phyloP scores from a whole-genome alignment of 352 stramenopile species.

The Phytophthora fragariaefolia region DNA sequence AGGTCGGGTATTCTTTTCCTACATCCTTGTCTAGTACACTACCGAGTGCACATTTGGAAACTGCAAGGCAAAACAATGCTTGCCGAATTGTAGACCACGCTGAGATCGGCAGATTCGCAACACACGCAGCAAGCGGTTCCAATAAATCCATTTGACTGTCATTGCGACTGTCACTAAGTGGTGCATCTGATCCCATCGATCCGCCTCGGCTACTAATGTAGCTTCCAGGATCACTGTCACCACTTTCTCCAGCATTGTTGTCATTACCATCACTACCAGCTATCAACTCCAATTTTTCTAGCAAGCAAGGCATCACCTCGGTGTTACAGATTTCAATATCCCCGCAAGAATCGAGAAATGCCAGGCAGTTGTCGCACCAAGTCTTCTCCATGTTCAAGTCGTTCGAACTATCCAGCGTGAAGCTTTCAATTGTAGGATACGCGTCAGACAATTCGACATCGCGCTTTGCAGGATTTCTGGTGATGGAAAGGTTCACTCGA shows the following conservation, averaged over 20 bases:
- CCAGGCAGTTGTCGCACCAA: constrained; percentile 16
- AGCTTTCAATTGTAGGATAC: constrained; percentile 29
- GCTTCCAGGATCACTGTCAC: background rate
- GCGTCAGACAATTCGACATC: constrained; percentile 32
- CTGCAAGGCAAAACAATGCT: constrained; percentile 15
- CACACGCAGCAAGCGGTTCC: constrained; percentile 10
- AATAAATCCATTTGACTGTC: constrained; percentile 17
- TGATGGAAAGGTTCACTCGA: constrained; percentile 32
- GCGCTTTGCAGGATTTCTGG: constrained; percentile 7
- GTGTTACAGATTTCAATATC: constrained; percentile 15
- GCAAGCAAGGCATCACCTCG: constrained; percentile 19
- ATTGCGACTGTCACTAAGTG: background rate
- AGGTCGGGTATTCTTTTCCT: background rate
- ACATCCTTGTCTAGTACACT: background rate
- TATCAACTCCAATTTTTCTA: constrained; percentile 15
- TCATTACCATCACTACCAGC: too few relatives aligned
- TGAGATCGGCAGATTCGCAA: background rate
- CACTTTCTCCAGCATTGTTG: too few relatives aligned
- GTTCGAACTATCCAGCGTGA: background rate
- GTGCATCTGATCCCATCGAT: too few relatives aligned
- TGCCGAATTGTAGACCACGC: constrained; percentile 19
- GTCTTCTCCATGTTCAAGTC: background rate
- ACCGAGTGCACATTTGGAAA: constrained; percentile 9
- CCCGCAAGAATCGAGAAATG: constrained; percentile 17
- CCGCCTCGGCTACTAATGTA: background rate